Conservation (phyloP, 1,284 basidiomycete genomes). For the Cutaneotrichosporon curvatum region DNA sequence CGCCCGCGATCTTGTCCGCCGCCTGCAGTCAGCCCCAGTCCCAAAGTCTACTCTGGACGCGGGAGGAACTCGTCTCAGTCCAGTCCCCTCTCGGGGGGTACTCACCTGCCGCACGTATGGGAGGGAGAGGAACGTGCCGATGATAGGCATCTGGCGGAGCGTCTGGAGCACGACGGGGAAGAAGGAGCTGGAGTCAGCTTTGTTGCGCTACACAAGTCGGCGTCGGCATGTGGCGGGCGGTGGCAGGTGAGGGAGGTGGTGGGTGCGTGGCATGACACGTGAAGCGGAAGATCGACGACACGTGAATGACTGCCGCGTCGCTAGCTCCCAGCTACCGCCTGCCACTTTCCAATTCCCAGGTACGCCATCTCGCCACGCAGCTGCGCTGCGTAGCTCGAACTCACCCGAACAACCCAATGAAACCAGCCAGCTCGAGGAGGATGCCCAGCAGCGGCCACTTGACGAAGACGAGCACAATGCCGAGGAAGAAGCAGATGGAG, state of each 20-base stretch:
- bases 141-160: constrained; percentile 84
- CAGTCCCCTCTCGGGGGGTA: constrained; percentile 1
- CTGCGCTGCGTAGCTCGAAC: constrained; percentile 41
- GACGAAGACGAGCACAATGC: constrained; percentile 61
- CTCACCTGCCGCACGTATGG: constrained; percentile 64
- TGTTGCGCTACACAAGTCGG: neutral
- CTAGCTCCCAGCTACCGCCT: too few relatives aligned
- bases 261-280: too few relatives aligned
- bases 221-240: too few relatives aligned
- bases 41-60: too few relatives aligned
- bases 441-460: constrained; percentile 93
- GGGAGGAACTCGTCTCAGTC: too few relatives aligned
- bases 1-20: constrained; percentile 43
- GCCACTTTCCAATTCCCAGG: too few relatives aligned
- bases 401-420: constrained; percentile 95
- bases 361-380: neutral
- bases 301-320: too few relatives aligned
- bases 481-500: constrained; percentile 83
- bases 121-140: constrained; percentile 77
- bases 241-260: too few relatives aligned
- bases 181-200: constrained; percentile 67
- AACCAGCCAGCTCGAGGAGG: constrained; percentile 88
- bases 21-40: constrained; percentile 23
- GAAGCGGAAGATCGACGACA: too few relatives aligned
- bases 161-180: constrained; percentile 98